These are phyloP conservation scores for Mucor velutinosus DNA, from an alignment of 371 early-diverging fungal species.

Conservation along the genomic window DNA sequence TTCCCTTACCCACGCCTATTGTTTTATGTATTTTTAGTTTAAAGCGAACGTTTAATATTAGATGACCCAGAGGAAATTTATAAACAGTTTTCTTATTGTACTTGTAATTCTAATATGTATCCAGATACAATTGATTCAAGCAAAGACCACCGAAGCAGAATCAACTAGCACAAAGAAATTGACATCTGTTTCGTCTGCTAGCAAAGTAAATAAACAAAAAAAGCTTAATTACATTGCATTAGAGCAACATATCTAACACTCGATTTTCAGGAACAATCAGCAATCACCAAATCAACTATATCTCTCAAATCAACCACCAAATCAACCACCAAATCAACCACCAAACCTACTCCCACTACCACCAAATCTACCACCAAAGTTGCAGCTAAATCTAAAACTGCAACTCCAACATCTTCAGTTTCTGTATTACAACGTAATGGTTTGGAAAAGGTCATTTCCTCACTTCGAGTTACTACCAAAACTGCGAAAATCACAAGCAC, in stretches of 20 bases:
- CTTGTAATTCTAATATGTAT: conserved; percentile 4
- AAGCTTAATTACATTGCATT: neutral
- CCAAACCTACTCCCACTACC: neutral
- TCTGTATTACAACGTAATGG: conserved; percentile 4
- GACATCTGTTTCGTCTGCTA: neutral
- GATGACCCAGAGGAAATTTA: conserved; percentile 7
- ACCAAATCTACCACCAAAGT: neutral
- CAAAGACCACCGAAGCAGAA: neutral
- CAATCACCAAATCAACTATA: neutral
- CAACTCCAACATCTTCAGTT: neutral
- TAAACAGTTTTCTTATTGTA: conserved; percentile 6
- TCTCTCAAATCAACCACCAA: neutral
- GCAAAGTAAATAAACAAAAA: neutral
- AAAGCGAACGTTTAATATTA: neutral
- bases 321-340: neutral
- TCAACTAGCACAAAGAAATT: neutral
- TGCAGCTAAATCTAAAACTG: neutral
- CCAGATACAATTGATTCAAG: conserved; percentile 5
- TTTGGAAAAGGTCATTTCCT: conserved; percentile 1
- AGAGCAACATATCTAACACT: neutral
- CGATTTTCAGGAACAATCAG: conserved; percentile 5
- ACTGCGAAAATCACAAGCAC: conserved; percentile 6
- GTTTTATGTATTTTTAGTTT: conserved; percentile 6
- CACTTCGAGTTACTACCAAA: neutral
- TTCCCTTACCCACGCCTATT: neutral